phyloP scores from a whole-genome alignment of 2,329 filamentous ascomycete species.

The Fusarium chaquense region DNA sequence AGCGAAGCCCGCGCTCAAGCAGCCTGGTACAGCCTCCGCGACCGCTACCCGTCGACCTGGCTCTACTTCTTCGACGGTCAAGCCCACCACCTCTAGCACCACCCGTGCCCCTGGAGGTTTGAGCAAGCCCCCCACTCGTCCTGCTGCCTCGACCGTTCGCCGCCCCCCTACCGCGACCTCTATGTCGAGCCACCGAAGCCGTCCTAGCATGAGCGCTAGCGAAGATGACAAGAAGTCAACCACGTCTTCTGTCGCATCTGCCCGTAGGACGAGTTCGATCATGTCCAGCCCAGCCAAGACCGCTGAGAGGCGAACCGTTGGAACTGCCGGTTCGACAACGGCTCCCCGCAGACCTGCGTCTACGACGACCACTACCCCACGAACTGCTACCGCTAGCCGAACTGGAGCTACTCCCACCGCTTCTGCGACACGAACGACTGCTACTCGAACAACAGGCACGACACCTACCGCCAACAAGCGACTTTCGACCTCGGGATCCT shows the following conservation, averaged over 20 bases:
- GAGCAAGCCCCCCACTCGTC: conserved; percentile 63
- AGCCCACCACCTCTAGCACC: conserved; percentile 49
- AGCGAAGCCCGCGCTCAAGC: conserved; percentile 52
- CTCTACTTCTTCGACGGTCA: conserved; percentile 41
- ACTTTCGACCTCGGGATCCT: conserved; percentile 62
- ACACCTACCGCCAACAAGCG: conserved; percentile 64
- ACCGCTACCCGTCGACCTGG: conserved; percentile 40
- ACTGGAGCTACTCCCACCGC: conserved; percentile 39
- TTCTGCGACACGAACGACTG: conserved; percentile 41
- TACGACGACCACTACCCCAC: conserved; percentile 51
- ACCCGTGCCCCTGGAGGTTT: conserved; percentile 57
- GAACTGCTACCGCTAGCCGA: conserved; percentile 50
- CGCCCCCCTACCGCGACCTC: conserved; percentile 53
- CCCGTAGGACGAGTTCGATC: conserved; percentile 60
- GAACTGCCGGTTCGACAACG: conserved; percentile 49
- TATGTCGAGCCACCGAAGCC: conserved; percentile 59
- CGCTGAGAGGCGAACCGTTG: conserved; percentile 53
- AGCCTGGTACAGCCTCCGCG: conserved; percentile 51
- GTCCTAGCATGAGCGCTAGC: conserved; percentile 62
- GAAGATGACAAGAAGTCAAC: conserved; percentile 64
- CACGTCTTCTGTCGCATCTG: conserved; percentile 53
- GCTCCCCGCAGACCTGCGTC: conserved; percentile 53
- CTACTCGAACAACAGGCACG: conserved; percentile 56
- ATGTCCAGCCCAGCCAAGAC: conserved; percentile 55
- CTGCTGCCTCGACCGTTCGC: conserved; percentile 54